Base-by-base conservation (phyloP, 768 basidiomycete species). In the Chalciporus sphaerocephalus region DNA sequence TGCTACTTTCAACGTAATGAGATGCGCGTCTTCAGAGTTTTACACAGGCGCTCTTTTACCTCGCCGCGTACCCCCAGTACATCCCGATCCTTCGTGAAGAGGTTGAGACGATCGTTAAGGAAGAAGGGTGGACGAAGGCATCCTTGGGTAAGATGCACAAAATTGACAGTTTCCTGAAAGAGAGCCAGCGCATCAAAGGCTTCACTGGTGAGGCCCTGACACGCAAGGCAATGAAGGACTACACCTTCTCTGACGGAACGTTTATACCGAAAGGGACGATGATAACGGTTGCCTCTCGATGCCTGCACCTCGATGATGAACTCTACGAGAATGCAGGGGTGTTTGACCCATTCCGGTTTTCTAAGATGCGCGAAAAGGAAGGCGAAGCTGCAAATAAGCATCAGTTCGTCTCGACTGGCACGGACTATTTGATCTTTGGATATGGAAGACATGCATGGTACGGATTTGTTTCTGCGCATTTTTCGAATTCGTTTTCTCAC, bases 331-430 rank as follows among this genome's bases (percentile, higher is more conserved):
- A 69, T 36, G 56, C 73, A 2, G 17, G 58, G 3, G 46, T 44
- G 8, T 74, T 81, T 50, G 68, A 77, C 22, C 71, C 71, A 0
- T 76, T 74, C 60, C 73, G 78, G 10, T 79, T 75, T 51, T 61
- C 65, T 2, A 55, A 65, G 9, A 62, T 68, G 49, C 55, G 62
- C 42, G 64, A 71, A 16, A 46, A 38, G 22, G 59, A 64, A 2
- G 67, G 54, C 8, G 68, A 70, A n/a, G 47, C 45, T 13, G 50
- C 51, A 6, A 69, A n/a, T n/a, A n/a, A 65, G 51, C 56, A 69
- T 48, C 67, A 67, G 38, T 60, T 69, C 38, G 62, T 60, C 21
- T 61, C 68, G 10, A 65, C 69, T 1, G 49, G 53, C 17, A 62
- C n/a, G 32, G 57, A 48, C 11, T 74, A 59, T 42, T 42, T 74